Base-by-base conservation (phyloP, 1,284 basidiomycete genomes). In the Erythrobasidium hasegawianum region DNA sequence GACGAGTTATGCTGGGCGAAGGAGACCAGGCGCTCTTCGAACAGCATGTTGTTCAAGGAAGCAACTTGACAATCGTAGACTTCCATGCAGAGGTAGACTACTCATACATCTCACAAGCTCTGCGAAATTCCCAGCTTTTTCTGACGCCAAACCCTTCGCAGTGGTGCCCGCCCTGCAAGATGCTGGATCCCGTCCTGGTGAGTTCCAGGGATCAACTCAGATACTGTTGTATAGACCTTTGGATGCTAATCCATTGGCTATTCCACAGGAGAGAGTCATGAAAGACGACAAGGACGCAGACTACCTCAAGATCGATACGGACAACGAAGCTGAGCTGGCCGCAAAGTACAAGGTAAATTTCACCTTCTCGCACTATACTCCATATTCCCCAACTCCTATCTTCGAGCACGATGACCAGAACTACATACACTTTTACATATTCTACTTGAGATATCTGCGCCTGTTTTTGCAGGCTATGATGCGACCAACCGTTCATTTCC, bases 371-470 rank as follows among this genome's bases (percentile, higher is more conserved):
- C 43, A 5, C 9, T 39, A 54, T 39, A 16, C 39, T 27, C n/a
- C 16, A 10, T 18, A n/a, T n/a, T n/a, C n/a, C 29, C 24, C 27
- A 24, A n/a, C 20, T 22, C 33, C 33, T 5, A 33, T 5, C 1
- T 27, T 41, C 52, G 8, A 52, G 26, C 47, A 58, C 22, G 62
- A 65, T 65, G 62, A 47, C 43, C 43, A 4, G 43, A 65, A 58
- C 54, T 52, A 56, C 57, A 50, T 27, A 29, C n/a, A n/a, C 50
- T 58, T 58, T 47, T 58, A 41, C 50, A 50, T 53, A 65, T 65
- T 65, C 62, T 65, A 65, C 62, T 65, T 65, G 62, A 65, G 62
- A 65, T 65, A 65, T 65, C 62, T 65, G 55, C 55, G 62, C 55
- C 47, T 38, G 41, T 26, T 33, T 43, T 49, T n/a, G 7, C 33